Evolutionary conservation across 768 basidiomycete genomes (phyloP), one percentile per base, ranked within the genome.

Genomic region (Kwoniella mangroviensis): DNA sequence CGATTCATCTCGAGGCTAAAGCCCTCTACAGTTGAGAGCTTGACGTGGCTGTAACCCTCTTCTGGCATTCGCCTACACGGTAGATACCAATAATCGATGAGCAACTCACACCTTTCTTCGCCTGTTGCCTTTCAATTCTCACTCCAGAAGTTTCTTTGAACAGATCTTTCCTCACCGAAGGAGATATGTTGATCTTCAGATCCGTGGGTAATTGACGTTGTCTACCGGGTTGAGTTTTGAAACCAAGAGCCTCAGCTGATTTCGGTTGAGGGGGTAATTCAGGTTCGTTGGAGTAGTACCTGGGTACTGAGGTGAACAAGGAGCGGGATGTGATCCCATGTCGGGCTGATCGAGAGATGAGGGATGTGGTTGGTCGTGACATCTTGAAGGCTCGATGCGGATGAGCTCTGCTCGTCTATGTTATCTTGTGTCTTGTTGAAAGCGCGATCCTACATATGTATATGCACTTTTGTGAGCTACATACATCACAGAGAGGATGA

Each of bases 201-300:
- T 69, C 68, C 42, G 34, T 43, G 22, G 68, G 68, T 24, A 69
- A 41, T n/a, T 67, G 43, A 51, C 64, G 22, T 63, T 67, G 45
- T 53, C 65, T 54, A 19, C 60, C 62, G 3, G 65, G 49, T 41
- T 70, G 69, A 54, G 26, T 40, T 19, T 26, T 70, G 64, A 72
- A 68, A 11, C 70, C 70, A n/a, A 72, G 53, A n/a, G 55, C 63
- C 43, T 63, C 61, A 10, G 70, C 65, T 34, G 58, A 64, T n/a
- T 45, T 61, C 12, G 70, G 60, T 11, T 43, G 40, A 3, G 64
- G 64, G 24, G 69, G 69, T 21, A 66, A 45, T 22, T 57, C 60
- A 21, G 41, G 22, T 13, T 53, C 49, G 26, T 28, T 21, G 17
- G 7, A 40, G 26, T 15, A 60, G 19, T 49, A n/a, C 42, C 43